These are phyloP conservation scores for Tylopilus sp. DNA, from an alignment of 768 basidiomycete genomes.

Conservation along the genomic window DNA sequence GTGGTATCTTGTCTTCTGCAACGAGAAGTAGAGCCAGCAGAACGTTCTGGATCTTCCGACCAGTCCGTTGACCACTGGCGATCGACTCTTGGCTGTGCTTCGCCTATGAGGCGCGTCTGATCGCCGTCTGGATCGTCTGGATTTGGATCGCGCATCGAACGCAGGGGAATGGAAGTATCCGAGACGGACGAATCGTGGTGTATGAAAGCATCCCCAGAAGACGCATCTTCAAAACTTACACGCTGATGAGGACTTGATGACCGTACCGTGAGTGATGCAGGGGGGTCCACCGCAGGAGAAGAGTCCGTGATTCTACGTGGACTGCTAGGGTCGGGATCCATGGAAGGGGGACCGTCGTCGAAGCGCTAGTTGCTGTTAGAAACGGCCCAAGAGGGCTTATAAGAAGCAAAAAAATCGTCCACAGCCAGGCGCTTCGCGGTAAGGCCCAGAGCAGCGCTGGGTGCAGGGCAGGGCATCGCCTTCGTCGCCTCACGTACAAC, in stretches of 20 bases:
- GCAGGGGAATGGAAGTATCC: conserved; percentile 51
- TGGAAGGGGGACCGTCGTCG: neutral
- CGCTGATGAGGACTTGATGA: conserved; percentile 17
- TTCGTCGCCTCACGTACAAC: neutral
- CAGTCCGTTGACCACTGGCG: conserved; percentile 26
- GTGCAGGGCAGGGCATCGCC: neutral
- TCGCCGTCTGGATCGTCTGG: conserved; percentile 44
- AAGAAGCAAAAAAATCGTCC: neutral
- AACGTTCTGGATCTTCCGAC: conserved; percentile 47
- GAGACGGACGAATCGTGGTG: conserved; percentile 31
- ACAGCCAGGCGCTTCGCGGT: neutral
- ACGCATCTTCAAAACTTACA: conserved; percentile 4
- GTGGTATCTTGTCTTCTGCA: conserved; percentile 41
- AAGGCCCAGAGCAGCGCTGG: neutral
- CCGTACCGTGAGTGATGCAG: conserved; percentile 31
- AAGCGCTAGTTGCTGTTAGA: neutral
- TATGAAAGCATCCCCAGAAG: conserved; percentile 34
- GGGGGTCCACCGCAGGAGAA: conserved; percentile 51
- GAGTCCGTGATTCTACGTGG: conserved; percentile 29
- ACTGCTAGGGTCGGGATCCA: conserved; percentile 10
- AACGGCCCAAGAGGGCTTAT: neutral
- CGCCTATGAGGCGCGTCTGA: conserved; percentile 53
- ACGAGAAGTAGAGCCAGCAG: conserved; percentile 37
- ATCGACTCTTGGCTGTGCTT: conserved; percentile 33
- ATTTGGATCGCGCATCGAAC: conserved; percentile 20